Percentiles rank a stretch among this genome's conserved stretches.
These are phyloP conservation scores for Fusarium haematococcum DNA, from an alignment of 2,329 filamentous ascomycete species.

Conservation along the genomic window DNA sequence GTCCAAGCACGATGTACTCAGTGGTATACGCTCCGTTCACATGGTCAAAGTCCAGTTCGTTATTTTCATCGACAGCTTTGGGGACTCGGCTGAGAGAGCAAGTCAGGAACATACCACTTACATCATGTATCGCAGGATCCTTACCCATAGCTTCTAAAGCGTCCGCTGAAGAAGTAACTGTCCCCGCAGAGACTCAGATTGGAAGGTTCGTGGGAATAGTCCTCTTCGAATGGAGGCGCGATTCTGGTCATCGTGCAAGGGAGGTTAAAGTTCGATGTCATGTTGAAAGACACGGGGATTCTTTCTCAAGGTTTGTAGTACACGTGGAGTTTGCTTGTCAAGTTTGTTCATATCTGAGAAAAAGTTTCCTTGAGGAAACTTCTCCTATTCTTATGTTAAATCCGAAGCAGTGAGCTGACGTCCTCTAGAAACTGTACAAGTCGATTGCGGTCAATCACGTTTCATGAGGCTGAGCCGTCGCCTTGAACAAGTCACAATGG, in stretches of 20 bases:
- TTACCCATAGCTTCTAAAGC: slow-evolving; percentile 34
- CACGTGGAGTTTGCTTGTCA: background rate
- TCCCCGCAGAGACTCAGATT: slow-evolving; percentile 34
- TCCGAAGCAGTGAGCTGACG: background rate
- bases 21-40: slow-evolving; percentile 2
- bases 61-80: background rate
- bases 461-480: slow-evolving; percentile 13
- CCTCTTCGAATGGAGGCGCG: slow-evolving; percentile 7
- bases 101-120: background rate
- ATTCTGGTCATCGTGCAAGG: background rate
- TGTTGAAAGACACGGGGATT: background rate
- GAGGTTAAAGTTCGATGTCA: background rate
- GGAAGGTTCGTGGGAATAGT: slow-evolving; percentile 24
- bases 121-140: background rate
- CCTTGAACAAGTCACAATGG: background rate
- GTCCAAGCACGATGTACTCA: slow-evolving; percentile 38
- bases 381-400: background rate
- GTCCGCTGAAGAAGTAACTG: slow-evolving; percentile 39
- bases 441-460: background rate
- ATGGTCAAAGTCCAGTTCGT: slow-evolving; percentile 18
- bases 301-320: background rate
- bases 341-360: background rate
- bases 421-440: background rate
- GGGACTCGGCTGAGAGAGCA: slow-evolving; percentile 12
- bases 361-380: background rate